Evolutionary conservation across 139 green algal genomes (phyloP), one percentile per base, ranked within the genome.

Genomic region (Coccomyxa sp.): DNA sequence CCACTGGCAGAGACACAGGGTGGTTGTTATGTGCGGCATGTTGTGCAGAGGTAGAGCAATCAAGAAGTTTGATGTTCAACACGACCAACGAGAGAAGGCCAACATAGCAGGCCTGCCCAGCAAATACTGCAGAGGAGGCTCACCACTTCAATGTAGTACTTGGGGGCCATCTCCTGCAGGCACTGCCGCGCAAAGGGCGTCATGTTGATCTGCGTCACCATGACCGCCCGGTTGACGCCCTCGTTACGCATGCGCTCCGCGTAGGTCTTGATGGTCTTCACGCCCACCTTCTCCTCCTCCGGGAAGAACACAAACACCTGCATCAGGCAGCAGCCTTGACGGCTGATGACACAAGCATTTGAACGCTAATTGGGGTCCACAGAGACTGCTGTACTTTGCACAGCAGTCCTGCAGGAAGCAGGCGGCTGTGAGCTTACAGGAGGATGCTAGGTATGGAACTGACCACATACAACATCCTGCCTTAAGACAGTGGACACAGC

Each of bases 221-320:
- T 93, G 74, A 99, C 90, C 24, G 93, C 94, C 6, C 92, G 88
- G 27, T 81, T 78, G 41, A 97, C 92, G 14, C 82, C 81, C 79
- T 97, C 91, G 39, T 85, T 83, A 74, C 96, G 94, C 96, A 99
- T 99, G 37, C 88, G 87, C 82, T 98, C 92, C 27, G 89, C 88
- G 55, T 95, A 90, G 18, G 74, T 73, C 86, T 99, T 98, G 86
- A 99, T 97, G 10, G 89, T 94, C 83, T 97, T 97, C n/a, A 99
- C 96, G 37, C 96, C 96, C 10, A 98, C 92, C 76, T 98, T 98
- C 36, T 81, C 82, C 70, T 96, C 94, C 34, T 97, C 92, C 2
- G 95, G 92, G 78, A 96, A 99, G 85, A 98, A 99, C 14, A 99
- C 91, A 83, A 98, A 98, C 0, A 99, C 93, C 88, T 98, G 91